These are phyloP conservation scores for Monosporascus sp. DNA, from an alignment of 2,329 filamentous ascomycete species.

Conservation along the genomic window DNA sequence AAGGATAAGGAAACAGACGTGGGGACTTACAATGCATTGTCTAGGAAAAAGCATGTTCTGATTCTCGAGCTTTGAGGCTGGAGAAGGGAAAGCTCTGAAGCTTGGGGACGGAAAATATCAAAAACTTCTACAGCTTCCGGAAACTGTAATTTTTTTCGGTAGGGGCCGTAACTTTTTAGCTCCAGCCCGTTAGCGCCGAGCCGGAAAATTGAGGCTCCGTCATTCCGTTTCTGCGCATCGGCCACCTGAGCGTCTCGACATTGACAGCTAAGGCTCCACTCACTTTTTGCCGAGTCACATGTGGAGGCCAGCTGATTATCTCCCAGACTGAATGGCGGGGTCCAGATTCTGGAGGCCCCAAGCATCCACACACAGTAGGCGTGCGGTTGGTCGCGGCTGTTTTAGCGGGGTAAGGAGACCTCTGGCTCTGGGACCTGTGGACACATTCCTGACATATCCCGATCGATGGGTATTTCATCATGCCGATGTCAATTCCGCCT, in stretches of 20 bases:
- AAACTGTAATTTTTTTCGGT: neutral
- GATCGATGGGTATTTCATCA: conserved; percentile 7
- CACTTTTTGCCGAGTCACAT: too few species aligned
- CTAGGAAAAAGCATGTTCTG: neutral
- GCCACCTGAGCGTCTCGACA: too few species aligned
- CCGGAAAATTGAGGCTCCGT: neutral
- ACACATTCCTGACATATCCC: neutral
- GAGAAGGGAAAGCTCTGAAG: conserved; percentile 5
- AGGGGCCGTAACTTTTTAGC: neutral
- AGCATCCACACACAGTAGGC: neutral
- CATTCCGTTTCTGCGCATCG: too few species aligned
- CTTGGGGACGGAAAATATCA: conserved; percentile 3
- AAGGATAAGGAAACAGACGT: conserved; percentile 6
- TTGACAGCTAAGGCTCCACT: too few species aligned
- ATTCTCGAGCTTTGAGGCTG: neutral
- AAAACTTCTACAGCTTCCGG: too few species aligned
- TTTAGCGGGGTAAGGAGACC: neutral
- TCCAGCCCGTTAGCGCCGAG: neutral
- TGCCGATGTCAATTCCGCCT: conserved; percentile 10
- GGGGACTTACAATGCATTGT: conserved; percentile 13
- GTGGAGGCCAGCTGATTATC: too few species aligned
- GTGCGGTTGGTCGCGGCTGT: neutral
- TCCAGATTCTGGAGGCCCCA: too few species aligned
- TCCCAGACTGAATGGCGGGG: too few species aligned
- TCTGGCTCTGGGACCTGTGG: too few species aligned